A percentile compares a stretch with the other conserved stretches of the same genome.
These are phyloP conservation scores for Populus alba DNA, from an alignment of 345 rosid species.

Conservation along the genomic window DNA sequence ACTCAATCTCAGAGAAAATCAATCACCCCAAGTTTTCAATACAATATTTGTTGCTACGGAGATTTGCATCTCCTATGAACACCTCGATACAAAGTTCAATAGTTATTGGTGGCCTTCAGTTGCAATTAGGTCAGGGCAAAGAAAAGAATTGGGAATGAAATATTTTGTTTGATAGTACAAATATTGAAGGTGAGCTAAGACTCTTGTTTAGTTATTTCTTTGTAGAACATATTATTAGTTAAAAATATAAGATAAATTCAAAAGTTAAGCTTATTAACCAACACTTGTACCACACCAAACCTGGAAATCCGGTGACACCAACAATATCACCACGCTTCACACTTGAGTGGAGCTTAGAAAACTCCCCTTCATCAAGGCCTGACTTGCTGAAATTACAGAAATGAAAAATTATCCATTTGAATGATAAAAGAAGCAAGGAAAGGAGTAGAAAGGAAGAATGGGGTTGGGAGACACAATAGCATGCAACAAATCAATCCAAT, in stretches of 20 bases:
- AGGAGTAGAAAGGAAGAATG: neutral
- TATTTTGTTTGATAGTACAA: neutral
- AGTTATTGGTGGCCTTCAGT: neutral
- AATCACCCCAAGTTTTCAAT: neutral
- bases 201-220: neutral
- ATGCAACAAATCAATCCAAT: neutral
- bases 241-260: neutral
- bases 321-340: constrained; percentile 95
- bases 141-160: neutral
- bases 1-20: neutral
- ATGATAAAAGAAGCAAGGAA: neutral
- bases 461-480: neutral
- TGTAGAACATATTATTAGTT: neutral
- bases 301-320: constrained; percentile 93
- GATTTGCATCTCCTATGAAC: neutral
- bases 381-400: constrained; percentile 58
- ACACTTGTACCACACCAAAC: constrained; percentile 33
- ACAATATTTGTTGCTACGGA: neutral
- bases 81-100: neutral
- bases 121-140: neutral
- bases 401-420: neutral
- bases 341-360: constrained; percentile 57
- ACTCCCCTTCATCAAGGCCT: constrained; percentile 64
- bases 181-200: neutral
- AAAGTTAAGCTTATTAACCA: neutral